Base-by-base conservation (phyloP, 306 rosid species). In the Astragalus glycyphyllos region DNA sequence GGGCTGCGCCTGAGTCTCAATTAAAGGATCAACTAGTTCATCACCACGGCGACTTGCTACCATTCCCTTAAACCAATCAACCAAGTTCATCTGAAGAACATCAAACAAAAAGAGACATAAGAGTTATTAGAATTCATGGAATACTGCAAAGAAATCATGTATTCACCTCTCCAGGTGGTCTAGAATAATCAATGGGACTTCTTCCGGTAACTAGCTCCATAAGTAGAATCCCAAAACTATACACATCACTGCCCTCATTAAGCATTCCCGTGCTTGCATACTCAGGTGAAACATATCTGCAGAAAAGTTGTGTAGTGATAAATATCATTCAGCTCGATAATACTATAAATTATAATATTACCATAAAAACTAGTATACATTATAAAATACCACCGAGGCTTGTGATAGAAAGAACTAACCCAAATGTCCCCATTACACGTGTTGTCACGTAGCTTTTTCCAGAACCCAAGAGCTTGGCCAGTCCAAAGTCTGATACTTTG, bases 201-300 rank as follows among this genome's bases (percentile, higher is more conserved):
- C 98, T 86, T 74, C 98, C 98, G n/a, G 98, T 90, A 68, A 94
- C 82, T 67, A 90, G 85, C 85, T 94, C 98, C 98, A 94, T 94
- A 55, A 94, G 95, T 50, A 94, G 87, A 78, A 94, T 81, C 42
- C 98, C 98, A 14, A 94, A 94, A 73, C 98, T 90, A 60, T 89
- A 94, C 42, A 94, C 96, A 57, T 94, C 98, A 64, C 96, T 88
- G 23, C 97, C 87, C 77, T 94, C 98, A n/a, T 89, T 94, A 48
- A 94, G 97, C 98, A 94, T 94, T 5, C 98, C 98, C 0, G 98
- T 94, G 85, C 95, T 90, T 77, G 98, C 98, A 81, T 90, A 90
- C 86, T 94, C 98, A 0, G 98, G 98, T 68, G 98, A 91, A 58
- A 94, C 98, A 69, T 94, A 94, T 69, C 98, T 93, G 83, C 73